phyloP scores from a whole-genome alignment of 495 filamentous ascomycete genomes.

The Lophiotrema nucula region DNA sequence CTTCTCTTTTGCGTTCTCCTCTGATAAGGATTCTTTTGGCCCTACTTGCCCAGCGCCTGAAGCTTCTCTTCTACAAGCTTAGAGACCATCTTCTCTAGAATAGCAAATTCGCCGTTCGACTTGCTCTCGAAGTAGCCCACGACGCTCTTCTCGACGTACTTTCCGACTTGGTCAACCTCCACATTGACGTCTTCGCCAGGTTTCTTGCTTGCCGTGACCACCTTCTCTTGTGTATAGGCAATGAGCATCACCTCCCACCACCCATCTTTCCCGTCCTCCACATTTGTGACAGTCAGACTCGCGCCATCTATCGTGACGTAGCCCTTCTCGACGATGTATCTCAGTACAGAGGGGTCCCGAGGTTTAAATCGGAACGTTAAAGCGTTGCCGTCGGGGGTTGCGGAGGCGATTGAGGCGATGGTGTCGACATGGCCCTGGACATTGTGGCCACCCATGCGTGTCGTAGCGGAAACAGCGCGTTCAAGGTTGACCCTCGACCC shows the following conservation, averaged over 20 bases:
- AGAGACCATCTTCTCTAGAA: constrained; percentile 82
- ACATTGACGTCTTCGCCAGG: constrained; percentile 89
- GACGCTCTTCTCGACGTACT: constrained; percentile 97
- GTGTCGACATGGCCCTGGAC: constrained; percentile 96
- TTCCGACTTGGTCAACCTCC: constrained; percentile 97
- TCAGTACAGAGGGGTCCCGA: constrained; percentile 61
- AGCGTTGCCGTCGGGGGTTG: constrained; percentile 80
- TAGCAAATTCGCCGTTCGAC: constrained; percentile 55
- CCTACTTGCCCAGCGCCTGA: constrained; percentile 13
- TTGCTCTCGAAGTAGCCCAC: constrained; percentile 60
- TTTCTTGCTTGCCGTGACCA: constrained; percentile 79
- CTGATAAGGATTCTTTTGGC: no score
- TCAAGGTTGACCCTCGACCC: constrained; percentile 80
- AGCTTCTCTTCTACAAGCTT: constrained; percentile 73
- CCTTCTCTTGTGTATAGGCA: constrained; percentile 92
- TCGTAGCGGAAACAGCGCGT: constrained; percentile 80
- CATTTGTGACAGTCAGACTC: constrained; percentile 85
- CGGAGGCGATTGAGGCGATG: constrained; percentile 65
- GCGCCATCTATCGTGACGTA: constrained; percentile 96
- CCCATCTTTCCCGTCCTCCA: constrained; percentile 58
- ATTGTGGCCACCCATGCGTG: constrained; percentile 86
- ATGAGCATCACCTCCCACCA: constrained; percentile 99
- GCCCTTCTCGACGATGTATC: constrained; percentile 93
- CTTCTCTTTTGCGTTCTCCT: no score
- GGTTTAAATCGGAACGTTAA: constrained; percentile 81